Conservation (phyloP, 805 yeast genomes). For the Lipomyces starkeyi region DNA sequence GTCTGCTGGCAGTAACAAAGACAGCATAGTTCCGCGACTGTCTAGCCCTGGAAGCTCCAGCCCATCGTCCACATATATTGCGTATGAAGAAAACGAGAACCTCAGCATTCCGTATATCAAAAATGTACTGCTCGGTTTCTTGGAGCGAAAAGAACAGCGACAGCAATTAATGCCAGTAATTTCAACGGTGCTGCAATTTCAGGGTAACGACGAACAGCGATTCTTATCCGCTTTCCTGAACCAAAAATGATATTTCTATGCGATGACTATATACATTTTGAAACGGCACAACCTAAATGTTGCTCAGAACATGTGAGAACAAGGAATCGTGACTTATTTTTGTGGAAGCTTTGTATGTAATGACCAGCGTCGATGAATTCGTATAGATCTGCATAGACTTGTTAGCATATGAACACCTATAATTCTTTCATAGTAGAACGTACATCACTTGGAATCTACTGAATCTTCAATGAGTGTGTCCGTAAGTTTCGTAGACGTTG, state of each 20-base stretch:
- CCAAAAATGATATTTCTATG: conserved; percentile 12
- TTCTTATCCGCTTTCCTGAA: conserved; percentile 57
- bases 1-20: conserved; percentile 15
- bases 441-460: neutral
- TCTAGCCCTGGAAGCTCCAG: neutral
- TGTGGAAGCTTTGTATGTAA: neutral
- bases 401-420: neutral
- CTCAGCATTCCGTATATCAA: conserved; percentile 67
- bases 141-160: conserved; percentile 93
- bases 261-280: neutral
- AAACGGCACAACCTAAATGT: neutral
- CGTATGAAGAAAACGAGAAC: conserved; percentile 34
- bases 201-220: conserved; percentile 73
- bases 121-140: conserved; percentile 87
- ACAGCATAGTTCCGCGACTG: conserved; percentile 2
- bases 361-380: neutral
- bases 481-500: neutral
- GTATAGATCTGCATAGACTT: neutral
- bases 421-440: neutral
- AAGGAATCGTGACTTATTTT: neutral
- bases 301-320: neutral
- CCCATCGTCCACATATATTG: conserved; percentile 23
- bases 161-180: conserved; percentile 84
- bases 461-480: neutral
- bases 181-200: conserved; percentile 71